Percentiles rank a stretch among this genome's conserved stretches.
Evolutionary conservation across 768 basidiomycete species (phyloP).

Genomic region (Lentinula guzmanii): DNA sequence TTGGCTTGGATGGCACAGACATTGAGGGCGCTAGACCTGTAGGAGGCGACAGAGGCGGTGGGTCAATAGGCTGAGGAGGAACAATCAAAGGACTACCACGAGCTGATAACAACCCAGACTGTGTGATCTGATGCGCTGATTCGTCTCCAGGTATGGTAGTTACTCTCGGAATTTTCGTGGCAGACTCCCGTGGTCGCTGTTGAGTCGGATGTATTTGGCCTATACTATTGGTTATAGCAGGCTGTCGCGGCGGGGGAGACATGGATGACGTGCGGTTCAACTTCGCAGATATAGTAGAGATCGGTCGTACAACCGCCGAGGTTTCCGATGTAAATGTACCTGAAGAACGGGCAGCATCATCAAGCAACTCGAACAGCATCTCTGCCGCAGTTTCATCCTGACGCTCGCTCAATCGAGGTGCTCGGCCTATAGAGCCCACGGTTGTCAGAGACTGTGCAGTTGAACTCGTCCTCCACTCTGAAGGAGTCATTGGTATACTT

Average conservation of each 20-base stretch:
- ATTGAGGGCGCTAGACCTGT: background rate
- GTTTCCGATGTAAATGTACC: background rate
- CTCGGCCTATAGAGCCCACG: background rate
- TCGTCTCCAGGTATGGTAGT: background rate
- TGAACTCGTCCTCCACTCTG: background rate
- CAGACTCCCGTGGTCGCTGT: background rate
- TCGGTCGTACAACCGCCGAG: background rate
- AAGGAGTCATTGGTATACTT: background rate
- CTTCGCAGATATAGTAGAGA: background rate
- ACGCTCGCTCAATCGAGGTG: background rate
- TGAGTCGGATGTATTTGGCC: background rate
- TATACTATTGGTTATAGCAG: background rate
- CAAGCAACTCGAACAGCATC: background rate
- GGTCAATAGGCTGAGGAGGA: background rate
- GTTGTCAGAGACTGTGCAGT: background rate
- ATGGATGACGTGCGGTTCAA: background rate
- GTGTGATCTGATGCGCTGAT: background rate
- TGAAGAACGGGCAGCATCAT: background rate
- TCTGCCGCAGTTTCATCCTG: background rate
- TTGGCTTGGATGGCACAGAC: background rate
- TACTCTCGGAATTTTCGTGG: background rate
- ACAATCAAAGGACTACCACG: background rate
- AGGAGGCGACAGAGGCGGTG: background rate
- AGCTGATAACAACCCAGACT: background rate
- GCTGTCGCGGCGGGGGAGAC: background rate